phyloP scores from a whole-genome alignment of 371 early-diverging fungal species.

The Apophysomyces sp. region DNA sequence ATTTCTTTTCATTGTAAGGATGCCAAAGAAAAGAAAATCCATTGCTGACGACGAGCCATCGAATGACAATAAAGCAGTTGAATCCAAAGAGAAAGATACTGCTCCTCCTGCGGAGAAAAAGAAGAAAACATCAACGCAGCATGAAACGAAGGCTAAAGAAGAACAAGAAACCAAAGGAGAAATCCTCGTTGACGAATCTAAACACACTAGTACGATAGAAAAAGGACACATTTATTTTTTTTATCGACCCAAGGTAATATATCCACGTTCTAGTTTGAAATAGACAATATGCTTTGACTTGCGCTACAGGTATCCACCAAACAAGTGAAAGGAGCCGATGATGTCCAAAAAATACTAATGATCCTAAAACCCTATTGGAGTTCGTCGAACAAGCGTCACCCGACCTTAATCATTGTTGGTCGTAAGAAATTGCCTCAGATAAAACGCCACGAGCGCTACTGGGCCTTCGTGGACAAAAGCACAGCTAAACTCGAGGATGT shows the following conservation, averaged over 20 bases:
- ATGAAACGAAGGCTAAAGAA: slow-evolving; percentile 4
- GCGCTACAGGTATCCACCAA: slow-evolving; percentile 21
- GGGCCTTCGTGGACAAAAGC: slow-evolving; percentile 41
- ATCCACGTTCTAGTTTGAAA: neutral
- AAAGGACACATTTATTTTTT: slow-evolving; percentile 47
- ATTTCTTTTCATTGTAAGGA: neutral
- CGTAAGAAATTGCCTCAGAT: slow-evolving; percentile 25
- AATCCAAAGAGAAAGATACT: neutral
- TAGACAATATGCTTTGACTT: neutral
- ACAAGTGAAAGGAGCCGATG: slow-evolving; percentile 15
- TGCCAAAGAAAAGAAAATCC: neutral
- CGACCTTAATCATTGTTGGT: slow-evolving; percentile 33
- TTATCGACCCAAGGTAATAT: slow-evolving; percentile 44
- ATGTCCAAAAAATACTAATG: slow-evolving; percentile 41
- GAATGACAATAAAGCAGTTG: too few species aligned
- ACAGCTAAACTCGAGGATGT: slow-evolving; percentile 26
- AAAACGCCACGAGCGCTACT: slow-evolving; percentile 22
- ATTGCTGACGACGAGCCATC: neutral
- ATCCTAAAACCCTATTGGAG: slow-evolving; percentile 38
- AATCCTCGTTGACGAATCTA: neutral
- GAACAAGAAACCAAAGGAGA: slow-evolving; percentile 1
- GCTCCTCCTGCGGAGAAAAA: slow-evolving; percentile 1
- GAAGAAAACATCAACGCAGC: slow-evolving; percentile 5
- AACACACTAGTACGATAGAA: slow-evolving; percentile 14
- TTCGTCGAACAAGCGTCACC: slow-evolving; percentile 14